Conservation (phyloP, 345 rosid species). For the Rhodamnia argentea region DNA sequence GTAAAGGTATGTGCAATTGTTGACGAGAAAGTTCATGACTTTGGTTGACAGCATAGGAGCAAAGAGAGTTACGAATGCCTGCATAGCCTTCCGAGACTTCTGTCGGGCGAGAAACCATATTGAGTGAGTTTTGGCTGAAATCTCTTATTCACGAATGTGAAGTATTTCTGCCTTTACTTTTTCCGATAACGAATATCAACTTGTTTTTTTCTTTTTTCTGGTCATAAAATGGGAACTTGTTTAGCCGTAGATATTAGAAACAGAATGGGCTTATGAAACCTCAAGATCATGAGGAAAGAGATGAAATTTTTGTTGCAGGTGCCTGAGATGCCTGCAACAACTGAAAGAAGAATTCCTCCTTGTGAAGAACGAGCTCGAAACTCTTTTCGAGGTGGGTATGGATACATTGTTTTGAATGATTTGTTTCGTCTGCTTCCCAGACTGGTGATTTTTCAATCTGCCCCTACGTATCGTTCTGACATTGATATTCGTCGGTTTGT, state of each 20-base stretch:
- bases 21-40: background rate
- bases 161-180: background rate
- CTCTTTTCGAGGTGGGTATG: constrained; percentile 43
- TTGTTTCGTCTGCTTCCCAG: background rate
- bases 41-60: constrained; percentile 75
- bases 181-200: background rate
- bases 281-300: background rate
- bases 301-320: constrained; percentile 28
- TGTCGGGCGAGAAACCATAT: constrained; percentile 66
- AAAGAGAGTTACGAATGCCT: constrained; percentile 58
- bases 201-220: background rate
- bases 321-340: constrained; percentile 72
- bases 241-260: background rate
- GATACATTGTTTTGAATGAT: background rate
- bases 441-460: too few relatives aligned
- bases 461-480: background rate
- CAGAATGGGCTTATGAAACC: too few relatives aligned
- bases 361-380: constrained; percentile 64
- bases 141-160: background rate
- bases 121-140: constrained; percentile 26
- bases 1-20: background rate
- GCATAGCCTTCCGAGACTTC: constrained; percentile 63
- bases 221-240: too few relatives aligned
- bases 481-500: background rate
- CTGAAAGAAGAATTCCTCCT: constrained; percentile 68